phyloP scores from a whole-genome alignment of 257 asterid genomes.

The Przewalskia tangutica region DNA sequence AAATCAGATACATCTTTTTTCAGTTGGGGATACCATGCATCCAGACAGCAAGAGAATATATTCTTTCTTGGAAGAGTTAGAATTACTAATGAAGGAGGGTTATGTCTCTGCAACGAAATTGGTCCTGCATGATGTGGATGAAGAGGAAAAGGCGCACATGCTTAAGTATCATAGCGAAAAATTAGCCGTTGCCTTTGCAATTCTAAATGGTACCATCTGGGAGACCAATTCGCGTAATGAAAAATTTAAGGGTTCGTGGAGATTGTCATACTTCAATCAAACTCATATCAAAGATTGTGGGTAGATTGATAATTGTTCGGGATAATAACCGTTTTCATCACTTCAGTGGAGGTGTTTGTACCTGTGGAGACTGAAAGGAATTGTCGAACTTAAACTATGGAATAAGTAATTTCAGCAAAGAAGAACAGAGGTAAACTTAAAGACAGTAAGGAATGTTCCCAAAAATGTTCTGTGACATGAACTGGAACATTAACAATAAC shows the following conservation, averaged over 20 bases:
- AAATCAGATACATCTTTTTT: slow-evolving; percentile 63
- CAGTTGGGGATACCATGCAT: slow-evolving; percentile 75
- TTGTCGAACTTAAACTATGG: no score
- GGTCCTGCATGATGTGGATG: slow-evolving; percentile 93
- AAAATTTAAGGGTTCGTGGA: slow-evolving; percentile 85
- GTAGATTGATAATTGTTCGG: slow-evolving; percentile 66
- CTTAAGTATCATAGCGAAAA: slow-evolving; percentile 88
- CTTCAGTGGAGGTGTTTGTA: slow-evolving; percentile 66
- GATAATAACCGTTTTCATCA: slow-evolving; percentile 95
- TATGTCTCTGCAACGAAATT: slow-evolving; percentile 63
- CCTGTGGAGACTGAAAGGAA: no score
- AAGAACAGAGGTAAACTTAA: no score
- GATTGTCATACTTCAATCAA: slow-evolving; percentile 85
- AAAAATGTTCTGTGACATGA: no score
- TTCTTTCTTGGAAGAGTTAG: slow-evolving; percentile 67
- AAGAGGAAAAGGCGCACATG: slow-evolving; percentile 85
- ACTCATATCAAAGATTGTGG: slow-evolving; percentile 64
- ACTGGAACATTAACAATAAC: no score
- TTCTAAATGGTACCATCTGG: slow-evolving; percentile 60
- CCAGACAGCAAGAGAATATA: slow-evolving; percentile 47
- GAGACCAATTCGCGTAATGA: slow-evolving; percentile 74
- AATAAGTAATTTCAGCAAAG: no score
- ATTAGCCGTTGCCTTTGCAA: slow-evolving; percentile 83
- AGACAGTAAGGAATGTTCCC: no score
- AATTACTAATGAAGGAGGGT: slow-evolving; percentile 62